Conservation (phyloP, 306 rosid genomes). For the Trifolium subterraneum region DNA sequence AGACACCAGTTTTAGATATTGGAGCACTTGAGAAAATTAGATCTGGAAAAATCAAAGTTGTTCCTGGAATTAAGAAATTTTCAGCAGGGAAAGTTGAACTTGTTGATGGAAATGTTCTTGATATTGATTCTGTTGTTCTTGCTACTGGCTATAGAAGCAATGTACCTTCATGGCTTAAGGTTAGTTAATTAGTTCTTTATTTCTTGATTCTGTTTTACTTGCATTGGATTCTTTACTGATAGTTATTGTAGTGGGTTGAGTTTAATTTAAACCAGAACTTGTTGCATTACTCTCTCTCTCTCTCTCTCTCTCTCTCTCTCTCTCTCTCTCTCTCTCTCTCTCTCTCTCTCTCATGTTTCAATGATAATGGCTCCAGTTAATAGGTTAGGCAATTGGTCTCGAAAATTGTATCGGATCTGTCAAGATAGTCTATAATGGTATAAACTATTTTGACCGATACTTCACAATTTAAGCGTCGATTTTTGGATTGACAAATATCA, state of each 20-base stretch:
- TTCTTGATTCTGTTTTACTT: no score
- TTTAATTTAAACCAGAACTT: constrained; percentile 10
- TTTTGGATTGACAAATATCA: no score
- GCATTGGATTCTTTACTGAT: constrained; percentile 40
- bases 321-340: constrained; percentile 16
- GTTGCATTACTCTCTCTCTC: constrained; percentile 29
- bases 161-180: constrained; percentile 99
- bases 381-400: not conserved
- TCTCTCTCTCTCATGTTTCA: constrained; percentile 27
- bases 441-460: not conserved
- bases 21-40: constrained; percentile 80
- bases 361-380: no score
- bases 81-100: constrained; percentile 67
- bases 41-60: constrained; percentile 78
- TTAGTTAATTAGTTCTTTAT: constrained; percentile 38
- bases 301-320: constrained; percentile 36
- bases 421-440: no score
- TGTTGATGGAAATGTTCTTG: constrained; percentile 63
- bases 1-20: constrained; percentile 88
- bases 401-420: not conserved
- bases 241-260: constrained; percentile 20
- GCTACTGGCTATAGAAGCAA: constrained; percentile 96
- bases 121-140: constrained; percentile 82
- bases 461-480: no score
- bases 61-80: constrained; percentile 80